phyloP scores from a whole-genome alignment of 192 early-diverging fungal species.

The Rhizophagus sp. region DNA sequence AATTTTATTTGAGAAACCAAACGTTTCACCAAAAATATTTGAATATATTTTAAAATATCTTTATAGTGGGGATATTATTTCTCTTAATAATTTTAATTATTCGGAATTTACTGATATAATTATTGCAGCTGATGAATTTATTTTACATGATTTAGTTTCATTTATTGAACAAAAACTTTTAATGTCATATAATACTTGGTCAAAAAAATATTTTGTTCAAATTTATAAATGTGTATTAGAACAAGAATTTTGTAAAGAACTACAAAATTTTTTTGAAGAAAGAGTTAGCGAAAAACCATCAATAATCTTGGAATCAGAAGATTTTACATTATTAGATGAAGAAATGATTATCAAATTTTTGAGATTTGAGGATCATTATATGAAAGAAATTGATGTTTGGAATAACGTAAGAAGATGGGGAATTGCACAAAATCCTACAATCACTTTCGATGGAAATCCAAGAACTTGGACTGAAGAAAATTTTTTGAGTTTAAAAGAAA shows the following conservation, averaged over 20 bases:
- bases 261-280: neutral
- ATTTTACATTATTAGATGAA: neutral
- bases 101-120: neutral
- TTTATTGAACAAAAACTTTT: neutral
- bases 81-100: neutral
- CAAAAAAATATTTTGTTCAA: neutral
- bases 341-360: neutral
- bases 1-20: constrained; percentile 5
- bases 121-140: neutral
- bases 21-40: neutral
- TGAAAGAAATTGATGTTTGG: neutral
- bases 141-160: neutral
- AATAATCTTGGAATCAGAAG: neutral
- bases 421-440: neutral
- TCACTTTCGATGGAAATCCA: neutral
- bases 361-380: neutral
- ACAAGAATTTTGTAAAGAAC: neutral
- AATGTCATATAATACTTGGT: neutral
- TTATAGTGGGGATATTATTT: neutral
- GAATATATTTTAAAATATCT: constrained; percentile 8
- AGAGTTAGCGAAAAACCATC: neutral
- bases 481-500: neutral
- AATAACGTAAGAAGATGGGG: neutral
- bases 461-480: neutral
- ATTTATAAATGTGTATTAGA: neutral